Evolutionary conservation across 1,284 basidiomycete species (phyloP).

Genomic region (Termitomyces sp.): DNA sequence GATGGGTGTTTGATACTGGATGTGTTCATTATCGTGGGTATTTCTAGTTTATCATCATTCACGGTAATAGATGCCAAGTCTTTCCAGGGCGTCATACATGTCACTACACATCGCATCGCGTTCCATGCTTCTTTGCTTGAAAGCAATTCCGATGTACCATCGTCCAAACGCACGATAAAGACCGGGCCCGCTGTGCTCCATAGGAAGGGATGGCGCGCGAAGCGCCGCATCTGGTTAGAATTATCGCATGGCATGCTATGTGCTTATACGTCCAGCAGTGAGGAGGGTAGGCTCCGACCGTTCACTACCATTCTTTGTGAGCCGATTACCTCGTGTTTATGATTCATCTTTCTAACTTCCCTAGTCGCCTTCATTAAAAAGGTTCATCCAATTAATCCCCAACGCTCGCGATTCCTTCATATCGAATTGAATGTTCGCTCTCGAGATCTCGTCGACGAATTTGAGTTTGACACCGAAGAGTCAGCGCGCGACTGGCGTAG

Average conservation of each 20-base stretch:
- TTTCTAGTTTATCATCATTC: slow-evolving; percentile 5
- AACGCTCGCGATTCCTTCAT: slow-evolving; percentile 37
- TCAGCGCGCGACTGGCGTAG: slow-evolving; percentile 57
- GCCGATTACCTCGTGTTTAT: slow-evolving; percentile 19
- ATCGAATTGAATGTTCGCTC: slow-evolving; percentile 31
- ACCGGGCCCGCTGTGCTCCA: slow-evolving; percentile 51
- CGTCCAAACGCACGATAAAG: slow-evolving; percentile 37
- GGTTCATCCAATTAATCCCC: slow-evolving; percentile 38
- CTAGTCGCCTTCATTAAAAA: slow-evolving; percentile 39
- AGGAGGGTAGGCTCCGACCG: slow-evolving; percentile 51
- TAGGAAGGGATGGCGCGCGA: slow-evolving; percentile 36
- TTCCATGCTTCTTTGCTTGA: slow-evolving; percentile 64
- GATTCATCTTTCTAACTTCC: slow-evolving; percentile 9
- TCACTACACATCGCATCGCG: slow-evolving; percentile 59
- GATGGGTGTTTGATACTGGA: slow-evolving; percentile 48
- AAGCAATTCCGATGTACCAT: slow-evolving; percentile 30
- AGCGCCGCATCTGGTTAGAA: slow-evolving; percentile 61
- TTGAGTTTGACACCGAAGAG: slow-evolving; percentile 58
- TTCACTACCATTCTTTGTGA: slow-evolving; percentile 47
- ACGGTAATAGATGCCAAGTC: not conserved
- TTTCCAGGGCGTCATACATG: slow-evolving; percentile 51
- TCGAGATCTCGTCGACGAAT: slow-evolving; percentile 21
- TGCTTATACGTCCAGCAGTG: slow-evolving; percentile 50
- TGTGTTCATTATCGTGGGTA: slow-evolving; percentile 43
- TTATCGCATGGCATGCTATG: slow-evolving; percentile 59